Conservation (phyloP, 805 yeast species). For the Blastobotrys muscicola region DNA sequence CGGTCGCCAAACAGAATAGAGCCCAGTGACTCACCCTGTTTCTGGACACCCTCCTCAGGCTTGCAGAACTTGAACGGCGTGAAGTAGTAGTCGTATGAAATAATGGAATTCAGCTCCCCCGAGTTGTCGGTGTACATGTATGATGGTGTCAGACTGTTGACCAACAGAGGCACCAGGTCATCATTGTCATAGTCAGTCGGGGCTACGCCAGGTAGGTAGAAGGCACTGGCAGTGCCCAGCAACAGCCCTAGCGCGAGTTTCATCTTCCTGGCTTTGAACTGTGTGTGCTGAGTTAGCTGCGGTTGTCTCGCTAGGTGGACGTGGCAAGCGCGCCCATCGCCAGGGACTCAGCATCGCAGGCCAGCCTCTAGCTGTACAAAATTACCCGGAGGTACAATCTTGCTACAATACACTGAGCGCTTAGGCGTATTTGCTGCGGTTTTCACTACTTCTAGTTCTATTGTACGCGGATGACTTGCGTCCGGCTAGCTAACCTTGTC, state of each 20-base stretch:
- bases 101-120: constrained; percentile 20
- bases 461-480: too few relatives aligned
- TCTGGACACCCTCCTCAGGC: constrained; percentile 54
- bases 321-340: too few relatives aligned
- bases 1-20: constrained; percentile 93
- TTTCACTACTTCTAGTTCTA: too few relatives aligned
- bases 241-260: constrained; percentile 5
- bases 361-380: too few relatives aligned
- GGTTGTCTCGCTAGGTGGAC: neutral
- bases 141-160: constrained; percentile 85
- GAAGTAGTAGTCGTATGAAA: constrained; percentile 52
- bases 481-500: too few relatives aligned
- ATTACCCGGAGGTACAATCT: too few relatives aligned
- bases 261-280: neutral
- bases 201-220: constrained; percentile 93
- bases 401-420: too few relatives aligned
- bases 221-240: constrained; percentile 36
- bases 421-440: too few relatives aligned
- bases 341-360: too few relatives aligned
- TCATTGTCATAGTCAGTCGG: constrained; percentile 78
- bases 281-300: neutral
- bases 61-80: constrained; percentile 74
- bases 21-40: constrained; percentile 85
- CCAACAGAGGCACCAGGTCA: constrained; percentile 67
- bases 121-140: constrained; percentile 28